Percentiles rank a stretch among this genome's conserved stretches.
Conservation (phyloP, 2,329 filamentous ascomycete species). For the Alternaria rosae region DNA sequence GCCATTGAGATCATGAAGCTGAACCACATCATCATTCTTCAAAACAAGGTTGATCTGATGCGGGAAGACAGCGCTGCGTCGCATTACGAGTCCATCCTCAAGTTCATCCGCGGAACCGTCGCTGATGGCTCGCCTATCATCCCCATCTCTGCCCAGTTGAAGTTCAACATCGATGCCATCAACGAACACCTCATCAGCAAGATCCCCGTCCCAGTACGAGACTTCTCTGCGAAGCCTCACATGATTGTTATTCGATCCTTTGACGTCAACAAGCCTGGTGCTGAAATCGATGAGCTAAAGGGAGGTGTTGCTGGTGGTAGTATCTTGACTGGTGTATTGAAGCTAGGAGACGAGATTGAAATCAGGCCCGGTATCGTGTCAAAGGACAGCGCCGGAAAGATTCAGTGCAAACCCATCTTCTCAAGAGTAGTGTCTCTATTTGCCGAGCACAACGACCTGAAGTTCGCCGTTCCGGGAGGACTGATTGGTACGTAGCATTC, state of each 20-base stretch:
- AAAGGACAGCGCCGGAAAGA: conserved; percentile 89
- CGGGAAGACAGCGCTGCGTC: conserved; percentile 90
- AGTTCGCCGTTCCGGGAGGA: conserved; percentile 96
- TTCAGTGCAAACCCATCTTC: conserved; percentile 97
- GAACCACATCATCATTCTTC: conserved; percentile 98
- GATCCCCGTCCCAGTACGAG: conserved; percentile 88
- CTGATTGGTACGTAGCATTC: conserved; percentile 69
- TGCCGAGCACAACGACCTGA: conserved; percentile 97
- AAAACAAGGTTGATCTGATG: conserved; percentile 99
- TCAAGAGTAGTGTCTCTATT: conserved; percentile 93
- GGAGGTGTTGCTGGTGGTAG: conserved; percentile 97
- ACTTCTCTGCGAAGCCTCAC: conserved; percentile 91
- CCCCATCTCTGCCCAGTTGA: conserved; percentile 95
- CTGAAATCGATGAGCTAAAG: conserved; percentile 97
- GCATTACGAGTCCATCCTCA: conserved; percentile 96
- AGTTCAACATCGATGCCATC: conserved; percentile 99
- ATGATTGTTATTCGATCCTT: conserved; percentile 99
- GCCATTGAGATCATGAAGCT: conserved; percentile 99
- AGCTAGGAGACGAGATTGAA: conserved; percentile 97
- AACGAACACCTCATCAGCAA: conserved; percentile 95
- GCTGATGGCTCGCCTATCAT: conserved; percentile 95
- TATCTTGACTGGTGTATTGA: conserved; percentile 95
- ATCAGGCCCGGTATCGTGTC: conserved; percentile 98
- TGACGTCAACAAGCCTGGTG: conserved; percentile 99
- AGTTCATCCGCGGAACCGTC: conserved; percentile 97